A percentile compares a stretch with the other conserved stretches of the same genome.
phyloP scores from a whole-genome alignment of 2,329 filamentous ascomycete genomes.

The Pezicula carpinea region DNA sequence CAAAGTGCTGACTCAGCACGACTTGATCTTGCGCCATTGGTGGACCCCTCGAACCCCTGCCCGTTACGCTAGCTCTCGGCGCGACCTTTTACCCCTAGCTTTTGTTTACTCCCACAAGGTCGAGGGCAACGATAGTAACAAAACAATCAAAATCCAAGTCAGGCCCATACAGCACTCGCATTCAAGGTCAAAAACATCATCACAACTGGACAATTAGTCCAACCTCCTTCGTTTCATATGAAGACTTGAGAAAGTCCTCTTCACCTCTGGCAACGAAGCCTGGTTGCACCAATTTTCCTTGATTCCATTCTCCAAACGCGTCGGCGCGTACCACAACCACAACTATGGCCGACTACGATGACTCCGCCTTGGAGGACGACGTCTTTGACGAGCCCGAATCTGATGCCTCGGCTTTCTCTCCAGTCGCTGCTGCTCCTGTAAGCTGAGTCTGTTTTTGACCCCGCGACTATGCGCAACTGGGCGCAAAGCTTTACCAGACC shows the following conservation, averaged over 20 bases:
- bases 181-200: no score
- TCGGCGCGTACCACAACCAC: neutral
- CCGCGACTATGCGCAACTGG: neutral
- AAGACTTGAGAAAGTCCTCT: neutral
- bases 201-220: neutral
- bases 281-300: neutral
- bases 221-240: neutral
- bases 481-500: neutral
- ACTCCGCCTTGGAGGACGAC: conserved; percentile 50
- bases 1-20: no score
- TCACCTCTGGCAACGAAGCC: neutral
- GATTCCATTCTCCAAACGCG: neutral
- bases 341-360: conserved; percentile 15
- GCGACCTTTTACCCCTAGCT: no score
- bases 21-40: no score
- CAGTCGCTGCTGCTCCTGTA: conserved; percentile 37
- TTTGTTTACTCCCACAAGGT: no score
- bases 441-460: conserved; percentile 5
- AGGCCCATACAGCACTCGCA: no score
- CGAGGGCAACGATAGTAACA: no score
- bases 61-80: no score
- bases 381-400: conserved; percentile 55
- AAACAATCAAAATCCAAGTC: no score
- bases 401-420: conserved; percentile 52
- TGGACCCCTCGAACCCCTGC: no score